Conservation (phyloP, 2,329 filamentous ascomycete genomes). For the Grosmannia clavigera region DNA sequence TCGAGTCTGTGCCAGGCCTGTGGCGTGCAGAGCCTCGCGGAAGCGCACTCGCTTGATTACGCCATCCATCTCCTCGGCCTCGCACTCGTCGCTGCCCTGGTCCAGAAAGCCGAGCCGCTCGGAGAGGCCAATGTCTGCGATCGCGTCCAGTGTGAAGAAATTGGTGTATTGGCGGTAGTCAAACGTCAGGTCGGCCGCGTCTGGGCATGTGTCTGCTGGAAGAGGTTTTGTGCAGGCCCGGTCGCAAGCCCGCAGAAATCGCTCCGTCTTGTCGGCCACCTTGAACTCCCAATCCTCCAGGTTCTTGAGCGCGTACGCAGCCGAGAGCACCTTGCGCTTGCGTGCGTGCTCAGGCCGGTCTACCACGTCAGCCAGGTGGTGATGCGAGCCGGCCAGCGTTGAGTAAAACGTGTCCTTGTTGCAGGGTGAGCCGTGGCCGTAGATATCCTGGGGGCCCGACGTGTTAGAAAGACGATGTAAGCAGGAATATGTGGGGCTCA, state of each 20-base stretch:
- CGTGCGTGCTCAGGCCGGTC: conserved; percentile 38
- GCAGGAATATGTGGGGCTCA: neutral
- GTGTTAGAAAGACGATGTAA: no score
- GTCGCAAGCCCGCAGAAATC: conserved; percentile 32
- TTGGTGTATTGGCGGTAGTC: conserved; percentile 38
- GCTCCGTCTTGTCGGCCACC: conserved; percentile 36
- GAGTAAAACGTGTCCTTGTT: conserved; percentile 36
- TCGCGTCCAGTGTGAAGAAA: conserved; percentile 32
- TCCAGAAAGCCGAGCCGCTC: conserved; percentile 32
- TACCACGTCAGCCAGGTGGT: conserved; percentile 37
- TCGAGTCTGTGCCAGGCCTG: conserved; percentile 34
- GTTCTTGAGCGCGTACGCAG: conserved; percentile 40
- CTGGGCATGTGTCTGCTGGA: conserved; percentile 17
- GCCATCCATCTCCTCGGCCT: conserved; percentile 31
- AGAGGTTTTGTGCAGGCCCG: conserved; percentile 23
- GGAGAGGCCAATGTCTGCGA: conserved; percentile 36
- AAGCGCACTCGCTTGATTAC: conserved; percentile 30
- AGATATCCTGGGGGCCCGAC: conserved; percentile 24
- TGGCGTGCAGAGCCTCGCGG: conserved; percentile 38
- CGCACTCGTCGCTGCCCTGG: conserved; percentile 30
- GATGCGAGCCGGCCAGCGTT: conserved; percentile 32
- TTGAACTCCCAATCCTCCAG: conserved; percentile 42
- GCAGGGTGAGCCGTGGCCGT: conserved; percentile 37
- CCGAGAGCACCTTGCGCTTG: conserved; percentile 37
- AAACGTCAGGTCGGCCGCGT: conserved; percentile 28